Percentiles rank a stretch among this genome's conserved stretches.
These are phyloP conservation scores for Secale cereale DNA, from an alignment of 176 grass and related monocot species.

Conservation along the genomic window DNA sequence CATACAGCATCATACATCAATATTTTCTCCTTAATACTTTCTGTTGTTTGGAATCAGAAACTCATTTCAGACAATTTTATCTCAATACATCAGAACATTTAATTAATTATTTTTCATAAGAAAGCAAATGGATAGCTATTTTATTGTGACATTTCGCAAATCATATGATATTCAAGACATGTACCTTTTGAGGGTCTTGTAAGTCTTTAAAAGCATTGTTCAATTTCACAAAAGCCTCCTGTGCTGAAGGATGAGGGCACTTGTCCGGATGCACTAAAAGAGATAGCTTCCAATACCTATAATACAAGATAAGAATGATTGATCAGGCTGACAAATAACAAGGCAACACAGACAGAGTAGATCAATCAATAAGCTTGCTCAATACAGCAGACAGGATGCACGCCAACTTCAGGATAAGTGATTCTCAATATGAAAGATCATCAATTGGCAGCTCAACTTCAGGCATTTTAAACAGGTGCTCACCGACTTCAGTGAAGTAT, in stretches of 20 bases:
- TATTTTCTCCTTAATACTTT: not conserved
- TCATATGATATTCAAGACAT: conserved; percentile 1
- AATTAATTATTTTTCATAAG: not conserved
- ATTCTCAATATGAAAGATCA: not conserved
- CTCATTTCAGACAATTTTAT: not conserved
- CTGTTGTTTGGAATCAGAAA: not conserved
- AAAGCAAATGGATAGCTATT: not conserved
- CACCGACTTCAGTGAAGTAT: not conserved
- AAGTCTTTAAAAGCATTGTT: conserved; percentile 97
- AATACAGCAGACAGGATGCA: not conserved
- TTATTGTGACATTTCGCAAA: not conserved
- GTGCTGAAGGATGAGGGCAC: conserved; percentile 89
- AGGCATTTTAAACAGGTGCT: not conserved
- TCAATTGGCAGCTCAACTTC: not conserved
- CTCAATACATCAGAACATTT: not conserved
- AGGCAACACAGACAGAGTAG: not conserved
- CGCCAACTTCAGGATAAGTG: not conserved
- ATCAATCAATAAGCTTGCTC: not conserved
- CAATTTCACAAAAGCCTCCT: conserved; percentile 84
- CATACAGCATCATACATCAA: not conserved
- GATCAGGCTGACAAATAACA: not conserved
- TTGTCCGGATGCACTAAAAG: conserved; percentile 95
- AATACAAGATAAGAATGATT: conserved; percentile 21
- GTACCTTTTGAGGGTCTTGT: conserved; percentile 90
- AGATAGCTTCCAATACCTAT: conserved; percentile 98